phyloP scores from a whole-genome alignment of 2,329 filamentous ascomycete genomes.

The Peltaster fructicola region DNA sequence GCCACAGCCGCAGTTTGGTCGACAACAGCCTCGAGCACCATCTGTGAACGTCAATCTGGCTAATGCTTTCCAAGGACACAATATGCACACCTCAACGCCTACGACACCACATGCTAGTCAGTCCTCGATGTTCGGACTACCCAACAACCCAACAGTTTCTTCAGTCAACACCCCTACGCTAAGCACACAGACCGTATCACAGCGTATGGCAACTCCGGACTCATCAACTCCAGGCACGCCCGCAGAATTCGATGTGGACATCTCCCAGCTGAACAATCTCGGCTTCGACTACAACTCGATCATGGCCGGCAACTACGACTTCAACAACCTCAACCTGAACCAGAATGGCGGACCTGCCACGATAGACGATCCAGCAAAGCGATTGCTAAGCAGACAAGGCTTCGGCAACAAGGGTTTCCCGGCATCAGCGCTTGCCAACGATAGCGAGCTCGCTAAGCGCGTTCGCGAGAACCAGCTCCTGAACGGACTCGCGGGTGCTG shows the following conservation, averaged over 20 bases:
- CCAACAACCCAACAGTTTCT: conserved; percentile 90
- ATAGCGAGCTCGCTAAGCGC: conserved; percentile 54
- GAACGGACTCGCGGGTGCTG: conserved; percentile 31
- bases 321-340: conserved; percentile 32
- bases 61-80: conserved; percentile 48
- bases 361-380: conserved; percentile 90
- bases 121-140: conserved; percentile 46
- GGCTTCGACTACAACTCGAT: conserved; percentile 18
- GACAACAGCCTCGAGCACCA: conserved; percentile 39
- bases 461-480: conserved; percentile 47
- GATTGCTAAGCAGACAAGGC: conserved; percentile 67
- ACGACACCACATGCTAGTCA: conserved; percentile 61
- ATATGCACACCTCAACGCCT: conserved; percentile 68
- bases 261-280: conserved; percentile 23
- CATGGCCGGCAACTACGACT: conserved; percentile 23
- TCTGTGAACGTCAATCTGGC: conserved; percentile 70
- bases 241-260: conserved; percentile 46
- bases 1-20: conserved; percentile 34
- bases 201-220: conserved; percentile 43
- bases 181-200: conserved; percentile 53
- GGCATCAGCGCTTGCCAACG: conserved; percentile 47
- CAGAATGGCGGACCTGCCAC: conserved; percentile 29
- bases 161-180: conserved; percentile 92
- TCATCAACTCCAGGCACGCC: conserved; percentile 54
- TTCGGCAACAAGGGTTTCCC: conserved; percentile 33